These are phyloP conservation scores for Camellia sinensis DNA, from an alignment of 148 eudicot genomes.

Conservation along the genomic window DNA sequence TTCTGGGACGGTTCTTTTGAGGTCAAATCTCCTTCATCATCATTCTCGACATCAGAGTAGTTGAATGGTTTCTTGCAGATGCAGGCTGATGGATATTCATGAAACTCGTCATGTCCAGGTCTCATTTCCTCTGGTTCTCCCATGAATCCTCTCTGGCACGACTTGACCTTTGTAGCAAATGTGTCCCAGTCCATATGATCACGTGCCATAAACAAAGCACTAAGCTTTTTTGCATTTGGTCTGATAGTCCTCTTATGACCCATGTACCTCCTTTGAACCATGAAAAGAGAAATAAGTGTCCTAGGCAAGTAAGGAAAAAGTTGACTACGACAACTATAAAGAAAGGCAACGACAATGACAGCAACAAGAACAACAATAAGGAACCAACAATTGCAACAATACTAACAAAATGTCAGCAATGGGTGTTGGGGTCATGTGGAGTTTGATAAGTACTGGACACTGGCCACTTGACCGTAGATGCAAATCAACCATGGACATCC, in stretches of 20 bases:
- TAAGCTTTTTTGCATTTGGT: slow-evolving; percentile 79
- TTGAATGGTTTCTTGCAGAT: slow-evolving; percentile 55
- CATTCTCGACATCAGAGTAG: slow-evolving; percentile 19
- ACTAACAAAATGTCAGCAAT: neutral
- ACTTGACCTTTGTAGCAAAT: slow-evolving; percentile 65
- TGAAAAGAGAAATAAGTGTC: neutral
- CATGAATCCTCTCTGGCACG: slow-evolving; percentile 77
- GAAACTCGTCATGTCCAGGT: slow-evolving; percentile 67
- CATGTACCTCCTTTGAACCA: slow-evolving; percentile 59
- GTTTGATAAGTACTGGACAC: no score
- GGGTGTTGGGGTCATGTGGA: no score
- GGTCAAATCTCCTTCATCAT: slow-evolving; percentile 14
- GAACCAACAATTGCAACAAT: neutral
- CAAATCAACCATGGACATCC: no score
- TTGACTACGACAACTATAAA: neutral
- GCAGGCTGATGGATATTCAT: slow-evolving; percentile 74
- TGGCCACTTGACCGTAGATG: no score
- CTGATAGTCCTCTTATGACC: slow-evolving; percentile 83
- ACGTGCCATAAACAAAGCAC: slow-evolving; percentile 55
- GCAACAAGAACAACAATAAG: neutral
- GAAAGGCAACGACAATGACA: neutral
- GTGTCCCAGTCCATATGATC: slow-evolving; percentile 58
- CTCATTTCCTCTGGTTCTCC: slow-evolving; percentile 84
- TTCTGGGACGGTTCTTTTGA: slow-evolving; percentile 8
- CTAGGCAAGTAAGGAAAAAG: neutral